These are phyloP conservation scores for Acacia melanoxylon DNA, from an alignment of 306 rosid genomes.

Conservation along the genomic window DNA sequence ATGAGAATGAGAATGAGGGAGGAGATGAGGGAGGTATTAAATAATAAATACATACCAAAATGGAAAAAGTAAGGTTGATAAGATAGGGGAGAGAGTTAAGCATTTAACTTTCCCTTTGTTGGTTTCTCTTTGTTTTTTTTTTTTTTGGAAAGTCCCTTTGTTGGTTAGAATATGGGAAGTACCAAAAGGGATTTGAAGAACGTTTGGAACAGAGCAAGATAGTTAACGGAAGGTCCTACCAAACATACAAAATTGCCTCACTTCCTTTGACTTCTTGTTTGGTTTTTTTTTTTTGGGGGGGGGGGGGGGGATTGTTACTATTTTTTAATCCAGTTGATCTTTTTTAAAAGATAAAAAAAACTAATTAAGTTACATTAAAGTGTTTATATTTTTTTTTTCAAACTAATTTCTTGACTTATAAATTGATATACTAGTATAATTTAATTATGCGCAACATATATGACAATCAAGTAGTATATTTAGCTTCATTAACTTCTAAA, in stretches of 20 bases:
- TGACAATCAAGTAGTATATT: too few relatives aligned
- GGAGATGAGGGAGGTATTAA: background rate
- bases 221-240: conserved; percentile 50
- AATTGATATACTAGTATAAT: too few relatives aligned
- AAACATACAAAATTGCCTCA: conserved; percentile 32
- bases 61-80: background rate
- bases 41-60: background rate
- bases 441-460: too few relatives aligned
- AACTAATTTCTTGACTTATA: too few relatives aligned
- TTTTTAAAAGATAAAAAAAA: too few relatives aligned
- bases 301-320: background rate
- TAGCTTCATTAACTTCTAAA: too few relatives aligned
- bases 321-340: too few relatives aligned
- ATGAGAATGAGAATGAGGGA: background rate
- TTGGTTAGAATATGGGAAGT: background rate
- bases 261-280: conserved; percentile 37
- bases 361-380: too few relatives aligned
- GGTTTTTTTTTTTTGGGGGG: too few relatives aligned
- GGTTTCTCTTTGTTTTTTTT: too few relatives aligned
- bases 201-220: background rate
- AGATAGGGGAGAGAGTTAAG: background rate
- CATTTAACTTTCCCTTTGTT: background rate
- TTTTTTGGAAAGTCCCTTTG: background rate
- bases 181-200: background rate
- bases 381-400: too few relatives aligned